Evolutionary conservation across 805 yeast species (phyloP), one percentile per base, ranked within the genome.

Genomic region (Suhomyces pyralidae): DNA sequence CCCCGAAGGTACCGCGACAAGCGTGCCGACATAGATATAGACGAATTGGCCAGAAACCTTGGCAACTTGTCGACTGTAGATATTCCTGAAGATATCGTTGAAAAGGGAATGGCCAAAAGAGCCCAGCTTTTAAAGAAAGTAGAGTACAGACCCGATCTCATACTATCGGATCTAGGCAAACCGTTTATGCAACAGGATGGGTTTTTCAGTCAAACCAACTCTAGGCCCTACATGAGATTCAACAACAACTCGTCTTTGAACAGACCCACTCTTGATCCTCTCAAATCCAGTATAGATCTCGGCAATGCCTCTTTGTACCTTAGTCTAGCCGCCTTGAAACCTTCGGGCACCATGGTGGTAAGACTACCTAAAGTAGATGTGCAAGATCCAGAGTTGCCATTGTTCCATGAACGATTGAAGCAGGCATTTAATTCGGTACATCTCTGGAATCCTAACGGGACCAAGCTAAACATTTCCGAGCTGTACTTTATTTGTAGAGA

Each of bases 261-360:
- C 15, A 60, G 58, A 49, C 65, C 70, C 1, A 52, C 63, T 14
- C 51, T 52, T 4, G 61, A 68, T 32, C 66, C 68, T 1, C 45
- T 53, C n/a, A 67, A 69, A 43, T 59, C 72, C 20, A 56, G 69
- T 2, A 56, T 74, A 12, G 79, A 75, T 56, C 57, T 73, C 59
- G 76, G 77, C 0, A 79, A 74, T 49, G 77, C 78, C 0, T 62
- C 76, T 1, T 57, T 74, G 32, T 53, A 71, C 3, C 54, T 74
- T 15, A 57, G 66, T 10, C 67, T 74, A 46, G 61, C 61, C 1
- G 50, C 66, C 0, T 59, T 75, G 54, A 60, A 55, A 40, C 62
- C 66, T 12, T 58, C 58, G 1, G 79, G 79, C 1, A 64, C 59
- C 1, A 57, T 74, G 40, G 67, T 75, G 7, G 49, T 71, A 5